These are phyloP conservation scores for Tirmania nivea DNA, from an alignment of 495 filamentous ascomycete species.

Conservation along the genomic window DNA sequence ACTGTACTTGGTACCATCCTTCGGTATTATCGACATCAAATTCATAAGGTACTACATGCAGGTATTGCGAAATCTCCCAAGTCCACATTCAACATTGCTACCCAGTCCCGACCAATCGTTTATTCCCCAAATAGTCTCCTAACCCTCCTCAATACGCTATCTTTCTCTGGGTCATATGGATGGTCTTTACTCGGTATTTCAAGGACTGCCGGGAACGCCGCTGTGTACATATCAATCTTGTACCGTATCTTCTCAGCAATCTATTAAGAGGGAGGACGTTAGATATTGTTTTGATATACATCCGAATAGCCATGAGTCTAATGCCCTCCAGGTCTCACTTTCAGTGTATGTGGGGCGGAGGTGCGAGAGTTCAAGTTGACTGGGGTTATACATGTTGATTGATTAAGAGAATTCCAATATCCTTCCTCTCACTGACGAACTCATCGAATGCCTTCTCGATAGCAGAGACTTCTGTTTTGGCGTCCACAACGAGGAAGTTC, in stretches of 20 bases:
- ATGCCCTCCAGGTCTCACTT: too few species aligned
- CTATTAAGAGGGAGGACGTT: slow-evolving; percentile 23
- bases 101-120: not conserved
- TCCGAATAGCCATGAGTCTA: not conserved
- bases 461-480: slow-evolving; percentile 64
- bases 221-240: slow-evolving; percentile 49
- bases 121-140: slow-evolving; percentile 83
- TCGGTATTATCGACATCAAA: too few species aligned
- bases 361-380: not conserved
- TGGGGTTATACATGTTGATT: slow-evolving; percentile 70
- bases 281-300: not conserved
- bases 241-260: slow-evolving; percentile 84
- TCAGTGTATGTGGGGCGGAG: not conserved
- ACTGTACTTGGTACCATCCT: too few species aligned
- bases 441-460: slow-evolving; percentile 83
- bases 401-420: slow-evolving; percentile 88
- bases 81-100: not conserved
- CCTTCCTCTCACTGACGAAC: slow-evolving; percentile 74
- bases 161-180: slow-evolving; percentile 97
- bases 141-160: slow-evolving; percentile 84
- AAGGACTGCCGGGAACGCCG: slow-evolving; percentile 55
- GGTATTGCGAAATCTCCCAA: too few species aligned
- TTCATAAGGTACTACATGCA: too few species aligned
- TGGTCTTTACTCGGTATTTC: slow-evolving; percentile 99
- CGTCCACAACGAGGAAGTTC: slow-evolving; percentile 92